phyloP scores from a whole-genome alignment of 495 filamentous ascomycete species.

The Penicillium simplicissimum region DNA sequence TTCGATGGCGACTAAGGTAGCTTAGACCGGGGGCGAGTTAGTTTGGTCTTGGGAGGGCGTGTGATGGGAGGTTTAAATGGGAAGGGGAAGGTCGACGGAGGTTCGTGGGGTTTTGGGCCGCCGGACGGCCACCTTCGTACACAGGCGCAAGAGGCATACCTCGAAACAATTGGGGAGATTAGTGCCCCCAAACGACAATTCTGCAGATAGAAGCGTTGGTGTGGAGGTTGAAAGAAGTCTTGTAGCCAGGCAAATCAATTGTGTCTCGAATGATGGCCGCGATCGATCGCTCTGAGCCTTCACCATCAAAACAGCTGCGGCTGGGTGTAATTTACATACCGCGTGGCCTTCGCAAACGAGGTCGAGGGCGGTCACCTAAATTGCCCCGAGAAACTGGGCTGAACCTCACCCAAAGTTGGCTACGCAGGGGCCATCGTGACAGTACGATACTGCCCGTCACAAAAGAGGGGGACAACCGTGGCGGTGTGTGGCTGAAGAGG shows the following conservation, averaged over 20 bases:
- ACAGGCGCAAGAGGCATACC: slow-evolving; percentile 31
- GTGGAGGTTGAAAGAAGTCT: background rate
- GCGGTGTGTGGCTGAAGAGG: slow-evolving; percentile 32
- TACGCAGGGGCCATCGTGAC: slow-evolving; percentile 16
- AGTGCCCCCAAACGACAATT: background rate
- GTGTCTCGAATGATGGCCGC: slow-evolving; percentile 10
- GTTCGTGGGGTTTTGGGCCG: slow-evolving; percentile 51
- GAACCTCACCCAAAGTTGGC: background rate
- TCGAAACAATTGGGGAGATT: slow-evolving; percentile 26
- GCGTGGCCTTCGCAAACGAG: background rate
- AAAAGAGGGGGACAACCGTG: slow-evolving; percentile 29
- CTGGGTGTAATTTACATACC: slow-evolving; percentile 32
- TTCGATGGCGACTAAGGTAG: slow-evolving; percentile 7
- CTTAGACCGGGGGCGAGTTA: background rate
- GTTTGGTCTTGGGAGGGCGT: slow-evolving; percentile 5
- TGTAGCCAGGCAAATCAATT: background rate
- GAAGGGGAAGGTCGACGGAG: slow-evolving; percentile 39
- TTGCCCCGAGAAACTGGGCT: background rate
- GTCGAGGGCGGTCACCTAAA: background rate
- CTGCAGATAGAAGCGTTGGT: background rate
- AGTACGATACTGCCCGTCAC: slow-evolving; percentile 21
- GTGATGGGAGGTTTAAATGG: slow-evolving; percentile 16
- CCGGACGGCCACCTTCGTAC: slow-evolving; percentile 29
- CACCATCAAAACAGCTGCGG: slow-evolving; percentile 19
- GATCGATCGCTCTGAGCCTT: slow-evolving; percentile 18